Evolutionary conservation across 164 flowering plant species (phyloP), one percentile per base, ranked within the genome.

Genomic region (Platanus orientalis): DNA sequence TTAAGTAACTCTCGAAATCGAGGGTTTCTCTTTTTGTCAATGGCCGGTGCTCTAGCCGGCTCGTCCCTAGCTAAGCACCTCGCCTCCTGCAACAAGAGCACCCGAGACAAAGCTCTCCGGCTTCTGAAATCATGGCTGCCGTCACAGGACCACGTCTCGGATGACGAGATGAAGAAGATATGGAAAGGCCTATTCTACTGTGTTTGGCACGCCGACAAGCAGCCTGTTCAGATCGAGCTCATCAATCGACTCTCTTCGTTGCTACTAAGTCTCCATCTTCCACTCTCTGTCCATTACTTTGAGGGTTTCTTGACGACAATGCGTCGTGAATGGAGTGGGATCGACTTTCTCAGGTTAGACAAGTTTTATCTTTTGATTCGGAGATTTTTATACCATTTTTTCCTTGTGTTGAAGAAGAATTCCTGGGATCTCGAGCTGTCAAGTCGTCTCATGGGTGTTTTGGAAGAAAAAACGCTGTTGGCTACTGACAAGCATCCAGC

Each of bases 161-260:
- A 80, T 11, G 80, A 75, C 19, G 90, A 82, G 44, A 60, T 91
- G 76, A 82, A 73, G 71, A 83, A 80, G 80, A 81, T 91, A 56
- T 94, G 98, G 98, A 87, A 87, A 66, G 94, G 96, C 12, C 81
- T 94, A 20, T 91, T 94, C 77, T 94, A 89, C 75, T 87, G 85
- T 73, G 66, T 76, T 1, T 76, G 79, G 79, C 76, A 76, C 48
- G 65, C 79, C 13, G 76, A 76, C 53, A 76, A 72, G 40, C 76
- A 58, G 16, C 69, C 25, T 5, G 28, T 62, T 11, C 98, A 91
- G 70, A 6, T 81, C 19, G 72, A 77, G 0, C 95, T 94, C 63
- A 77, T 78, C 63, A 66, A 84, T 28, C 65, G 75, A 5, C 79
- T 94, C 42, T 69, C 94, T 24, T 73, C 85, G 1, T 65, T 81